Evolutionary conservation across 169 alveolate genomes (phyloP), one percentile per base, ranked within the genome.

Genomic region (Amoebophrya sp.): DNA sequence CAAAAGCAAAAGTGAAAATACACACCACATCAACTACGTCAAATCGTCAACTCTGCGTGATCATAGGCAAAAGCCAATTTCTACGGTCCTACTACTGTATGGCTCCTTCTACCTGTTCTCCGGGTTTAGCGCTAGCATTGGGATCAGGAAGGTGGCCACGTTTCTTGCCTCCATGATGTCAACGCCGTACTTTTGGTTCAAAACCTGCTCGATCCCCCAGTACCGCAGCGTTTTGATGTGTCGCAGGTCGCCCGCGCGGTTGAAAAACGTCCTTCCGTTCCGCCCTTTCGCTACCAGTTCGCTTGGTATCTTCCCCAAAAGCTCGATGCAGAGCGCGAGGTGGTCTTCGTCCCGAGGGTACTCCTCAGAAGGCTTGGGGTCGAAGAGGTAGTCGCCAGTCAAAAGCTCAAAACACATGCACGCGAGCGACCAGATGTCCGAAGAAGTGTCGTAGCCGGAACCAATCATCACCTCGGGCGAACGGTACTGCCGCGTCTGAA

Each of bases 321-420:
- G 94, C 94, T 98, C 99, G 34, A 97, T 95, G 89, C 97, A 96
- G 92, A 95, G 95, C n/a, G 98, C 98, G 34, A 97, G 93, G 90
- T 96, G 97, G 91, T 97, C 98, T 91, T 96, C 98, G 91, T 96
- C 96, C 89, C 96, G 94, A 38, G 95, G 93, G 92, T 94, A 96
- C 41, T 94, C 95, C 88, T 58, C 78, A n/a, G 97, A 96, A 39
- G 96, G 96, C 89, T 97, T 95, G 0, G 99, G 99, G 91, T 98
- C 99, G 94, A 98, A 98, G 58, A 98, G 94, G 89, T 97, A 98
- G 78, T 98, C 99, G 26, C 99, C 99, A 4, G 99, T 98, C 34
- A 97, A 94, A 90, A 98, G 95, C 94, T 98, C 99, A 94, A 98
- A 98, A 40, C 97, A 93, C 95, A 97, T 97, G 91, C 99, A 98